Percentiles rank a stretch among this genome's conserved stretches.
These are phyloP conservation scores for Penicillium palitans DNA, from an alignment of 2,329 filamentous ascomycete genomes.

Conservation along the genomic window DNA sequence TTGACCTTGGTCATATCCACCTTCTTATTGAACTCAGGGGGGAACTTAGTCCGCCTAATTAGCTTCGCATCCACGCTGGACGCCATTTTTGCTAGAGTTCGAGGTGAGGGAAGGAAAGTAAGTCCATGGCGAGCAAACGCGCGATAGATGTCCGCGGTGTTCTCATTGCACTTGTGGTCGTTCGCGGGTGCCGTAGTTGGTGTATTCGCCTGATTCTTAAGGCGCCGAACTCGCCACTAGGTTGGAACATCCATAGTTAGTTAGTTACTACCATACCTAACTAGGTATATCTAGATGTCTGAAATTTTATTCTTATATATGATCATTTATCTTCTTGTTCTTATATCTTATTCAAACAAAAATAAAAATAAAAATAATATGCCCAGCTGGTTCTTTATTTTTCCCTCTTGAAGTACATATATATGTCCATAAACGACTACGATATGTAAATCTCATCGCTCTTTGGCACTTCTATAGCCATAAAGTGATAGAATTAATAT, in stretches of 20 bases:
- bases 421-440: neutral
- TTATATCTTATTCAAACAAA: neutral
- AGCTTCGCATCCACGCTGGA: slow-evolving; percentile 85
- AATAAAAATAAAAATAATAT: neutral
- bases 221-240: neutral
- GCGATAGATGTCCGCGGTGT: neutral
- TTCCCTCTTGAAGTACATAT: neutral
- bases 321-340: rapidly evolving
- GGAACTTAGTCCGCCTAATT: slow-evolving; percentile 88
- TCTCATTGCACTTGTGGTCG: neutral
- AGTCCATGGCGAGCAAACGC: neutral
- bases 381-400: too few species aligned
- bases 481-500: neutral
- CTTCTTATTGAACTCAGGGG: slow-evolving; percentile 88
- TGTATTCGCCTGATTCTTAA: too few species aligned
- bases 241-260: neutral
- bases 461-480: neutral
- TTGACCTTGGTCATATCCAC: slow-evolving; percentile 98
- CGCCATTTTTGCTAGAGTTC: slow-evolving; percentile 59
- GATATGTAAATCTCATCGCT: neutral
- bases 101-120: neutral
- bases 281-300: neutral
- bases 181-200: neutral
- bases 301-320: too few species aligned
- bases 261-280: too few species aligned